A percentile compares a stretch with the other conserved stretches of the same genome.
Evolutionary conservation across 768 basidiomycete species (phyloP).

Genomic region (Mycena galopus): DNA sequence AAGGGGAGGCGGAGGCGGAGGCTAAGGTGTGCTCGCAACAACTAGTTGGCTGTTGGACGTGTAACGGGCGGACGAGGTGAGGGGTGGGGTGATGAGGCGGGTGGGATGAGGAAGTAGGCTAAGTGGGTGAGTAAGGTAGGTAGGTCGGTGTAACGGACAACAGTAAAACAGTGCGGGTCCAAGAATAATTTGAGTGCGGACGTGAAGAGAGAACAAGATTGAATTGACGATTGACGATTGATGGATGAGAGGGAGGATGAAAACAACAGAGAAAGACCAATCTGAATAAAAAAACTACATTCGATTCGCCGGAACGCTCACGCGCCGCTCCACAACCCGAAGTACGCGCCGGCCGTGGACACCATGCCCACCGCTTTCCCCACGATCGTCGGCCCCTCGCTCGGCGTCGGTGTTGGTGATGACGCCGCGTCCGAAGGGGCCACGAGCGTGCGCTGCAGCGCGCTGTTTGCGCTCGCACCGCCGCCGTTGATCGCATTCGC

Average conservation of each 20-base stretch:
- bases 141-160: neutral
- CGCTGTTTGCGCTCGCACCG: slow-evolving; percentile 7
- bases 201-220: neutral
- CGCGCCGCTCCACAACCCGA: slow-evolving; percentile 64
- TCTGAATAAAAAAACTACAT: neutral
- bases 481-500: slow-evolving; percentile 3
- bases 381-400: slow-evolving; percentile 51
- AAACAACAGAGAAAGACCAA: neutral
- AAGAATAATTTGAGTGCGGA: slow-evolving; percentile 1
- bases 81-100: too few species aligned
- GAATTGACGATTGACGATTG: neutral
- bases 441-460: slow-evolving; percentile 33
- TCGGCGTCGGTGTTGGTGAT: slow-evolving; percentile 34
- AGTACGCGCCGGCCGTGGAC: slow-evolving; percentile 80
- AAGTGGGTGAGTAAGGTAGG: neutral
- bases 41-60: neutral
- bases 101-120: too few species aligned
- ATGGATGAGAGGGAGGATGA: neutral
- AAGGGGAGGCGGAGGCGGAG: neutral
- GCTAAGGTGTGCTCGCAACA: too few species aligned
- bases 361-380: slow-evolving; percentile 82
- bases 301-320: neutral
- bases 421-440: neutral
- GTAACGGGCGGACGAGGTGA: neutral
- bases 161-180: slow-evolving; percentile 6